phyloP scores from a whole-genome alignment of 2,329 filamentous ascomycete species.

The Cercospora sp. region DNA sequence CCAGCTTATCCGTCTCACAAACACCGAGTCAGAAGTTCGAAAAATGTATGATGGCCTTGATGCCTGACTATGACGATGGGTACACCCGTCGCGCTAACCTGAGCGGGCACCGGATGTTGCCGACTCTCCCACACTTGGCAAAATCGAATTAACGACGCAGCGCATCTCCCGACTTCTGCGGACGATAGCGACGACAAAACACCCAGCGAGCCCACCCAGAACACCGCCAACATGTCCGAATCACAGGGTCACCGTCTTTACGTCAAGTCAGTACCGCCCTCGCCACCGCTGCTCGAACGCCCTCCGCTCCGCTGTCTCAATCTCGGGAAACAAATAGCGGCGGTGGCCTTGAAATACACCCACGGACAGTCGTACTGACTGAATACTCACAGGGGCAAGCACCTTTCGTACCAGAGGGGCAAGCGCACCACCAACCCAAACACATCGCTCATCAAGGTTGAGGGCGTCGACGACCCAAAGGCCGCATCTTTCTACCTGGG shows the following conservation, averaged over 20 bases:
- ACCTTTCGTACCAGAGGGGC: constrained; percentile 96
- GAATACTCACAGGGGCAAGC: constrained; percentile 65
- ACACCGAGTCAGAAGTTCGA: neutral
- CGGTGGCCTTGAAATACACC: neutral
- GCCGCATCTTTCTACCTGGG: constrained; percentile 97
- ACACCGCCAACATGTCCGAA: constrained; percentile 32
- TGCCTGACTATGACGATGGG: neutral
- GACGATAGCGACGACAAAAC: constrained; percentile 17
- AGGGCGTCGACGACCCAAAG: constrained; percentile 89
- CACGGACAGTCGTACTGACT: constrained; percentile 12
- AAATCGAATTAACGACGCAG: neutral
- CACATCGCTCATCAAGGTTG: constrained; percentile 88
- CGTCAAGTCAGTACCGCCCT: constrained; percentile 35
- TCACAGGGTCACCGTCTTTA: constrained; percentile 38
- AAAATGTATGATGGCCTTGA: neutral
- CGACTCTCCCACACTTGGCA: constrained; percentile 10
- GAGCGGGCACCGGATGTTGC: constrained; percentile 1
- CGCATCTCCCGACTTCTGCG: constrained; percentile 9
- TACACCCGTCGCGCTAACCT: neutral
- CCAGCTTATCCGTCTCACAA: neutral
- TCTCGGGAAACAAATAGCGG: constrained; percentile 1
- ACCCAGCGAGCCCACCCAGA: constrained; percentile 22
- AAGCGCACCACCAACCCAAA: constrained; percentile 88
- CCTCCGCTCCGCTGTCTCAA: neutral
- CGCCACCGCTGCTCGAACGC: constrained; percentile 7